Evolutionary conservation across 306 rosid species (phyloP), one percentile per base, ranked within the genome.

Genomic region (Begonia peltatifolia): DNA sequence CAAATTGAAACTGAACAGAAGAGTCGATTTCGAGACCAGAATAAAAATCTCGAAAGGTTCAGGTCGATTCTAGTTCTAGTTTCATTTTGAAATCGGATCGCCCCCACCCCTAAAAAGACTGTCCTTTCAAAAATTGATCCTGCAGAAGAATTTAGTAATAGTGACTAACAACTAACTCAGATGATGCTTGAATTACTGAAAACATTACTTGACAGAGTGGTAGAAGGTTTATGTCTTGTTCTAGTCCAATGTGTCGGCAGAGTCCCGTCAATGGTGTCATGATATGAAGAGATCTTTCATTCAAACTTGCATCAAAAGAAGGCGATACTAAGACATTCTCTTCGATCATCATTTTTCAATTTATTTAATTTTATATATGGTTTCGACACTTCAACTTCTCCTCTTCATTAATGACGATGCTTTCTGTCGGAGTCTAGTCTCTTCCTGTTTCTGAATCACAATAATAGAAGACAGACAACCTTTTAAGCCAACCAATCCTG

Each of bases 171-270:
- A 22, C 42, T 58, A 44, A 44, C 52, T 55, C n/a, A 11, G 18
- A 20, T 14, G n/a, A 42, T 20, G 17, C 16, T 41, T 13, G 12
- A 25, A 10, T 57, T 13, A 44, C 20, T 30, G 38, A 10, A 58
- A 12, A 14, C 44, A 3, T 20, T 9, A 11, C 43, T 4, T 46
- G 44, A 14, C 52, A 14, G 38, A 46, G 46, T 58, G 38, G 38
- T 58, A 63, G 46, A 22, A 42, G 20, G 25, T 42, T 64, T 5
- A 30, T 2, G 8, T 9, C 38, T 30, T 2, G 8, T 63, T 68
- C 65, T 63, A 53, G 79, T 72, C 80, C 61, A 66, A 54, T 53
- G 43, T 73, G 80, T 77, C 76, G 79, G 86, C 60, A 59, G 64
- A 66, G 41, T 47, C 54, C 74, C 71, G 65, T 80, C 80, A 75